Percentiles rank a stretch among this genome's conserved stretches.
Evolutionary conservation across 2,329 filamentous ascomycete species (phyloP).

Genomic region (Dothistroma septosporum): DNA sequence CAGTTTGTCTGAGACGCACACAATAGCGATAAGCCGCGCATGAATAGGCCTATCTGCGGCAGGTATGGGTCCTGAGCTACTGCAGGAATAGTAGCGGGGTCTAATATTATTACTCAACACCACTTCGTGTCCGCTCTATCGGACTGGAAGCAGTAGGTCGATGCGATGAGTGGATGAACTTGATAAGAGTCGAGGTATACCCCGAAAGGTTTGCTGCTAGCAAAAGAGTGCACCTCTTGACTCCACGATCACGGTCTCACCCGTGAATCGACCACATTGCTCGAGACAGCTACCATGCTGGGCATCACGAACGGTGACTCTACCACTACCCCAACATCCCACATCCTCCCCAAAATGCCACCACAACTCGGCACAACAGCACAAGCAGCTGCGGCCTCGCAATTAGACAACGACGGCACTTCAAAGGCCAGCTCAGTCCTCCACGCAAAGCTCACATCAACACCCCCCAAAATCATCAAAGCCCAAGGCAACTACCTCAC

Average conservation of each 20-base stretch:
- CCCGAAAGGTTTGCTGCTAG: not conserved
- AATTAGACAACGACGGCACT: not conserved
- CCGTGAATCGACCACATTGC: not conserved
- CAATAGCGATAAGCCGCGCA: not conserved
- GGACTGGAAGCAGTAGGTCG: not conserved
- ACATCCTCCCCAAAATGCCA: not conserved
- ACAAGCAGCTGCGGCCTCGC: constrained; percentile 9
- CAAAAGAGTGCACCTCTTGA: not conserved
- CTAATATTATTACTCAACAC: not conserved
- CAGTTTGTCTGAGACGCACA: not conserved
- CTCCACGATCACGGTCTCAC: not conserved
- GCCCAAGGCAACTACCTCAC: constrained; percentile 49
- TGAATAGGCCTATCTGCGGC: not conserved
- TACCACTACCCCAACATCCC: not conserved
- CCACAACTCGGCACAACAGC: constrained; percentile 12
- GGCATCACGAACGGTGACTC: not conserved
- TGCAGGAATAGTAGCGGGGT: not conserved
- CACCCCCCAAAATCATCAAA: constrained; percentile 44
- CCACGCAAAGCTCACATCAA: constrained; percentile 45
- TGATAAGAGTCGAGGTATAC: not conserved
- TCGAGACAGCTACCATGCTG: not conserved
- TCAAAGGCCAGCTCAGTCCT: constrained; percentile 37
- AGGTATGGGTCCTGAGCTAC: not conserved
- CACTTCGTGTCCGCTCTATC: not conserved
- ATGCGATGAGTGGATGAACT: not conserved